Percentiles rank a stretch among this genome's conserved stretches.
phyloP scores from a whole-genome alignment of 2,329 filamentous ascomycete genomes.

The Talaromyces piceae region DNA sequence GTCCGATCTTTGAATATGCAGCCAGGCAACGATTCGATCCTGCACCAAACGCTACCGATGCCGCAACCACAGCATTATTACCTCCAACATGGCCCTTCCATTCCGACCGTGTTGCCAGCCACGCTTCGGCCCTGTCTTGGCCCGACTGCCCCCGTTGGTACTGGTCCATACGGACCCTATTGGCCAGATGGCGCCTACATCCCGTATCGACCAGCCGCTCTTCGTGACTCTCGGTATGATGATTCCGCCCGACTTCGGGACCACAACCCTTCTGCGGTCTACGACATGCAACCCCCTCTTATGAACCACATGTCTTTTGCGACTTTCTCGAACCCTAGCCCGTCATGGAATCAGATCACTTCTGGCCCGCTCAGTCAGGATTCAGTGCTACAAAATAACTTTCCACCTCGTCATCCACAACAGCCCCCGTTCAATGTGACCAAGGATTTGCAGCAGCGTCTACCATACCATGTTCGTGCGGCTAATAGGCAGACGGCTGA shows the following conservation, averaged over 20 bases:
- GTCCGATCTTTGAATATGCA: slow-evolving; percentile 38
- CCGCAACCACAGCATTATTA: slow-evolving; percentile 33
- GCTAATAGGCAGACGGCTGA: slow-evolving; percentile 16
- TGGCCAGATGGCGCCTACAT: slow-evolving; percentile 58
- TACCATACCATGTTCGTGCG: slow-evolving; percentile 22
- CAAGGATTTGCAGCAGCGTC: slow-evolving; percentile 16
- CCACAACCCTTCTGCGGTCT: slow-evolving; percentile 19
- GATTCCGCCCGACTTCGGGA: slow-evolving; percentile 20
- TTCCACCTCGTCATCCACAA: slow-evolving; percentile 31
- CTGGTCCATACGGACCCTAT: slow-evolving; percentile 53
- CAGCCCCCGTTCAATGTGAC: slow-evolving; percentile 23
- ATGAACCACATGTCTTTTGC: slow-evolving; percentile 22
- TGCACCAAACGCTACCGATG: slow-evolving; percentile 49
- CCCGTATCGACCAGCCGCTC: slow-evolving; percentile 52
- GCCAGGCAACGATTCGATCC: slow-evolving; percentile 53
- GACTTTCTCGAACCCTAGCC: slow-evolving; percentile 12
- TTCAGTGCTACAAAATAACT: slow-evolving; percentile 25
- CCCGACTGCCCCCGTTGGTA: slow-evolving; percentile 51
- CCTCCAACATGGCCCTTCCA: slow-evolving; percentile 41
- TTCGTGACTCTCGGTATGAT: slow-evolving; percentile 46
- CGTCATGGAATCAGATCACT: slow-evolving; percentile 27
- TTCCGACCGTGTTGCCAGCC: slow-evolving; percentile 54
- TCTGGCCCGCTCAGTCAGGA: slow-evolving; percentile 22
- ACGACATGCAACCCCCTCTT: slow-evolving; percentile 15
- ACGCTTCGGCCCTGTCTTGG: slow-evolving; percentile 48